Evolutionary conservation across 2,329 filamentous ascomycete species (phyloP).

Genomic region (Leptographium wingfieldii): DNA sequence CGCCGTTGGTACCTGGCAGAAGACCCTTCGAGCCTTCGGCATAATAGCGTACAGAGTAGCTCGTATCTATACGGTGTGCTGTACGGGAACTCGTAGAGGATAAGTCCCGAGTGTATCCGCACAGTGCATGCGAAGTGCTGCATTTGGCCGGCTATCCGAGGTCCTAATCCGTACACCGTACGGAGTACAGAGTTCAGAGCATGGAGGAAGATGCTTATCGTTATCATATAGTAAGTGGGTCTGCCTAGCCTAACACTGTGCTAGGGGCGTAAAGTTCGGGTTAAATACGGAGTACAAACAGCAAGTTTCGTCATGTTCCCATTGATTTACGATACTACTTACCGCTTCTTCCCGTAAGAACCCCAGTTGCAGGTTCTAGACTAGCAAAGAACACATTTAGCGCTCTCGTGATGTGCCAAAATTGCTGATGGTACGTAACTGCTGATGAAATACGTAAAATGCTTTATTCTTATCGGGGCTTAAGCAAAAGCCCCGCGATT

Average conservation of each 20-base stretch:
- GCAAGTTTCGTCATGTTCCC: not conserved
- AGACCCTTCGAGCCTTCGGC: not conserved
- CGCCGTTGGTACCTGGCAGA: not conserved
- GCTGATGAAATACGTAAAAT: constrained; percentile 8
- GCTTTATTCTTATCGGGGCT: not conserved
- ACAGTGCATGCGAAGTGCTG: not conserved
- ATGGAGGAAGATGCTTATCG: too few species aligned
- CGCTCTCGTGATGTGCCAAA: not conserved
- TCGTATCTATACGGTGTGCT: not conserved
- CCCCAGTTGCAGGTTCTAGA: not conserved
- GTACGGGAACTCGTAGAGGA: not conserved
- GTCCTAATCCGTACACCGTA: not conserved
- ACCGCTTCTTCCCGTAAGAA: not conserved
- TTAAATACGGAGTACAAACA: not conserved
- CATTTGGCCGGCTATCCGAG: not conserved
- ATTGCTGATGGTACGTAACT: not conserved
- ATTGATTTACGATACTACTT: not conserved
- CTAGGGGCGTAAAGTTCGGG: not conserved
- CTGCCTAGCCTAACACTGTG: not conserved
- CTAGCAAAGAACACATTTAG: not conserved
- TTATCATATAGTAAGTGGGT: not conserved
- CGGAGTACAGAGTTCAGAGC: not conserved
- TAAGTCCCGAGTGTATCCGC: not conserved
- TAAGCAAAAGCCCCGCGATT: constrained; percentile 5
- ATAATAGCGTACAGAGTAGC: not conserved